These are phyloP conservation scores for Metarhizium brunneum DNA, from an alignment of 2,329 filamentous ascomycete species.

Conservation along the genomic window DNA sequence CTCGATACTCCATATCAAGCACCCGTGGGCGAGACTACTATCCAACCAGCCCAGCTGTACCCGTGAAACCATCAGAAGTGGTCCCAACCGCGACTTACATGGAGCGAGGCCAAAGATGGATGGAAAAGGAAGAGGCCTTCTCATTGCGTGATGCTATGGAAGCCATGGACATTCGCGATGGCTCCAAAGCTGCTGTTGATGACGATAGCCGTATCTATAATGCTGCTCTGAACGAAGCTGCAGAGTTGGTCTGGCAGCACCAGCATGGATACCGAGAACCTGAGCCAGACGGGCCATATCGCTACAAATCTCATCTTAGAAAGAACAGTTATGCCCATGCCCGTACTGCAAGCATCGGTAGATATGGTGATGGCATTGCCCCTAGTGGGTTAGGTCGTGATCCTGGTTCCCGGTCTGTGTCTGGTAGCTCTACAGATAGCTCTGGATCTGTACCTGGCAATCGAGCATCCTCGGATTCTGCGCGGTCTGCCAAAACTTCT, in stretches of 20 bases:
- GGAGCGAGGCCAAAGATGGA: constrained; percentile 65
- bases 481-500: constrained; percentile 8
- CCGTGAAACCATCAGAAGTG: constrained; percentile 49
- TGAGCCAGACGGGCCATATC: constrained; percentile 51
- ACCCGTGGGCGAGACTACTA: constrained; percentile 42
- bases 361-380: constrained; percentile 31
- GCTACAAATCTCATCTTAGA: constrained; percentile 59
- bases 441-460: constrained; percentile 28
- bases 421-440: constrained; percentile 42
- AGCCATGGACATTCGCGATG: constrained; percentile 53
- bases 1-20: constrained; percentile 39
- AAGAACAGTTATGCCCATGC: constrained; percentile 65
- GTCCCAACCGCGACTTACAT: constrained; percentile 62
- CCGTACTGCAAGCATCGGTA: constrained; percentile 49
- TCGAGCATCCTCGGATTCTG: constrained; percentile 17
- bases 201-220: constrained; percentile 58
- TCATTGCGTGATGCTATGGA: constrained; percentile 65
- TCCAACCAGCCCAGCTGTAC: constrained; percentile 29
- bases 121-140: constrained; percentile 69
- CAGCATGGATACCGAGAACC: constrained; percentile 43
- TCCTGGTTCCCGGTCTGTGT: constrained; percentile 34
- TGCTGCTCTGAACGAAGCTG: constrained; percentile 67
- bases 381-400: constrained; percentile 35
- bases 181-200: constrained; percentile 20
- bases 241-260: constrained; percentile 71